Evolutionary conservation across 257 asterid genomes (phyloP).

Genomic region (Phtheirospermum japonicum): DNA sequence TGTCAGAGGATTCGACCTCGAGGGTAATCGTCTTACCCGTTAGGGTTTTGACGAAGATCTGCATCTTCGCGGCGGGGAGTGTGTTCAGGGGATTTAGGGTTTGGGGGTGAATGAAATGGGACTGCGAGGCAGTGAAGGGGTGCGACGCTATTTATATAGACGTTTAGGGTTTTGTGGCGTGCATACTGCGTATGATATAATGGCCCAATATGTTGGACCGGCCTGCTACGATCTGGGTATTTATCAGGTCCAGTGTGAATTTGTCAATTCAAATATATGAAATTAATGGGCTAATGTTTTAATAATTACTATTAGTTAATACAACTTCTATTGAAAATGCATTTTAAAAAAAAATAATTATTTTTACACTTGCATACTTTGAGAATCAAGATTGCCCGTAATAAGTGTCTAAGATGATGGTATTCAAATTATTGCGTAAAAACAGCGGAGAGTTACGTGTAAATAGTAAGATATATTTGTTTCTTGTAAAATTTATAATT

Average conservation of each 20-base stretch:
- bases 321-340: too few relatives aligned
- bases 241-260: neutral
- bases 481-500: too few relatives aligned
- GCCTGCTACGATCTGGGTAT: neutral
- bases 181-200: too few relatives aligned
- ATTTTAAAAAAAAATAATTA: too few relatives aligned
- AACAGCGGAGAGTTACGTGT: too few relatives aligned
- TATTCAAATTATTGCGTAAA: too few relatives aligned
- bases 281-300: neutral
- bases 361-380: too few relatives aligned
- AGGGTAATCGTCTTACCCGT: conserved; percentile 44
- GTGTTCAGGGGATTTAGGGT: neutral
- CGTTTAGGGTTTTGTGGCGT: neutral
- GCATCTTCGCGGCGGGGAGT: conserved; percentile 39
- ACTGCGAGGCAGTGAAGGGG: neutral
- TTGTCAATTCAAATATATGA: neutral
- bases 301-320: too few relatives aligned
- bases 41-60: conserved; percentile 57
- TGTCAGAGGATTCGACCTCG: conserved; percentile 53
- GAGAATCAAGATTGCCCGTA: too few relatives aligned
- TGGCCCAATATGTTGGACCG: neutral
- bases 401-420: too few relatives aligned
- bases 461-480: too few relatives aligned
- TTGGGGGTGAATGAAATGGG: neutral
- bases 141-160: neutral